A percentile compares a stretch with the other conserved stretches of the same genome.
These are phyloP conservation scores for Phyllostachys edulis DNA, from an alignment of 176 grass and related monocot species.

Conservation along the genomic window DNA sequence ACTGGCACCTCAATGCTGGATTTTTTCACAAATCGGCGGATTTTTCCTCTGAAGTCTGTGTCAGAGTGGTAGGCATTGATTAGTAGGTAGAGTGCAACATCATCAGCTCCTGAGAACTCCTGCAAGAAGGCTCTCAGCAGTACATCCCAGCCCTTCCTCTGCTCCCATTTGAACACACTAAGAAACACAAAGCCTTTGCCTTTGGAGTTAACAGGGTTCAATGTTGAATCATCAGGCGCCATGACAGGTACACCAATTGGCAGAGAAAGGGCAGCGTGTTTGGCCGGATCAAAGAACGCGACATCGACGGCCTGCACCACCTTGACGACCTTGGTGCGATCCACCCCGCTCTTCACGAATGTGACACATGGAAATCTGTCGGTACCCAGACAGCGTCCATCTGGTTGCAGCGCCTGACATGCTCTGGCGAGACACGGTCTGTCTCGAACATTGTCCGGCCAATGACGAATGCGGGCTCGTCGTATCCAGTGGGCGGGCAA, in stretches of 20 bases:
- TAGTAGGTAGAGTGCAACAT: constrained; percentile 48
- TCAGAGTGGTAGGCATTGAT: constrained; percentile 65
- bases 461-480: constrained; percentile 49
- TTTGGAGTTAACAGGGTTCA: not conserved
- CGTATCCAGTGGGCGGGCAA: constrained; percentile 61
- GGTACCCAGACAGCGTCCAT: constrained; percentile 78
- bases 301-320: constrained; percentile 67
- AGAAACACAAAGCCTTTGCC: constrained; percentile 50
- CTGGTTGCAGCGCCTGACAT: constrained; percentile 59
- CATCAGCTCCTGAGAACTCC: constrained; percentile 62
- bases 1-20: constrained; percentile 38
- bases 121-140: constrained; percentile 58
- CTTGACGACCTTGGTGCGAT: constrained; percentile 53
- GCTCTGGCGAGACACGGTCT: constrained; percentile 54
- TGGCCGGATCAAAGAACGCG: constrained; percentile 58
- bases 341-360: constrained; percentile 57
- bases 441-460: constrained; percentile 84
- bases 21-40: constrained; percentile 36
- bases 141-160: constrained; percentile 76
- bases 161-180: constrained; percentile 79
- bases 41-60: constrained; percentile 41
- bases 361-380: constrained; percentile 61
- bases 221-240: constrained; percentile 3
- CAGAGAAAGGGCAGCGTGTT: constrained; percentile 37
- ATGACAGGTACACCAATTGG: constrained; percentile 34